Percentiles rank a stretch among this genome's conserved stretches.
Conservation (phyloP, 495 filamentous ascomycete genomes). For the Parachaetomium inaequale region DNA sequence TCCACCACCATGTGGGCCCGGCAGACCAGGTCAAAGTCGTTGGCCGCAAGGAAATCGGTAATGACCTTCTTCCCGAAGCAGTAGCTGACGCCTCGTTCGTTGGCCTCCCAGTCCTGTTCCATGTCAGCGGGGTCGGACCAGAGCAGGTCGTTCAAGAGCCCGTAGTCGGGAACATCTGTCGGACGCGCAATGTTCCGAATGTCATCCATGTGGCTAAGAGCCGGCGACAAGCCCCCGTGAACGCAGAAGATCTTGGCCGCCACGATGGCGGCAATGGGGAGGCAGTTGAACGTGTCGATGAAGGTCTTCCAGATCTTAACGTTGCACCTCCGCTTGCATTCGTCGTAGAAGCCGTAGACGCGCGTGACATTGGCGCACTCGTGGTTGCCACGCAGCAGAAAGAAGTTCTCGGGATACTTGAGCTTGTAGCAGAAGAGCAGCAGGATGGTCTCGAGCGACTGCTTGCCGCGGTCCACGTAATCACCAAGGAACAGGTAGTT, state of each 20-base stretch:
- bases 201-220: constrained; percentile 94
- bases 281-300: constrained; percentile 93
- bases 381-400: constrained; percentile 93
- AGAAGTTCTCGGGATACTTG: constrained; percentile 98
- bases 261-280: constrained; percentile 94
- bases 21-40: constrained; percentile 97
- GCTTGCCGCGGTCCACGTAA: constrained; percentile 97
- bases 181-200: constrained; percentile 93
- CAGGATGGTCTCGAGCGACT: constrained; percentile 94
- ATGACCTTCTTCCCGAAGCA: constrained; percentile 99
- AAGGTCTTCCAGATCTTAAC: constrained; percentile 99
- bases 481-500: constrained; percentile 98
- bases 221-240: constrained; percentile 91
- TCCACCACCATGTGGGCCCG: constrained; percentile 99
- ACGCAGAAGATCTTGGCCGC: constrained; percentile 99
- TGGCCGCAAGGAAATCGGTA: constrained; percentile 87
- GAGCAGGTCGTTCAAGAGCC: constrained; percentile 89
- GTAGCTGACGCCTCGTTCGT: constrained; percentile 95
- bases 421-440: constrained; percentile 97
- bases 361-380: constrained; percentile 98
- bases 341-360: constrained; percentile 99
- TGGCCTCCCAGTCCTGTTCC: constrained; percentile 96
- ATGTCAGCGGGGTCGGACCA: constrained; percentile 99
- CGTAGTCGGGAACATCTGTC: constrained; percentile 97
- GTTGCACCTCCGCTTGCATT: constrained; percentile 96